Percentiles rank a stretch among this genome's conserved stretches.
These are phyloP conservation scores for Rutstroemia sp. DNA, from an alignment of 2,329 filamentous ascomycete species.

Conservation along the genomic window DNA sequence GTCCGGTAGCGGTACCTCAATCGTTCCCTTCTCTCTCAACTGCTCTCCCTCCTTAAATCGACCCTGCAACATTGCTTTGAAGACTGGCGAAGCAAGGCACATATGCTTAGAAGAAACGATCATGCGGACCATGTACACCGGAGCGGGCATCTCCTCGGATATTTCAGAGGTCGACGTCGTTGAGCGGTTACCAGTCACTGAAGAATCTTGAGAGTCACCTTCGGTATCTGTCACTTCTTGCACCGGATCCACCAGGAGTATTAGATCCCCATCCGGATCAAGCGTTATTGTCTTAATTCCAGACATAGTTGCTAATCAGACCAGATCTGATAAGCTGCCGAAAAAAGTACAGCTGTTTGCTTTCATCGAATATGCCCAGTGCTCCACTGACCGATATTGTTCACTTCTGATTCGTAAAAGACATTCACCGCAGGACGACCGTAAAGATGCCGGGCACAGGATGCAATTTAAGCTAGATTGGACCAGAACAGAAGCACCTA, in stretches of 20 bases:
- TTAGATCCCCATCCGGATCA: background rate
- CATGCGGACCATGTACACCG: background rate
- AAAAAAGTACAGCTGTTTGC: background rate
- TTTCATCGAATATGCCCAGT: too few species aligned
- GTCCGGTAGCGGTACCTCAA: background rate
- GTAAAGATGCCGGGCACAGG: too few species aligned
- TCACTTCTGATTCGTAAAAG: too few species aligned
- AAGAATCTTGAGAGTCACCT: background rate
- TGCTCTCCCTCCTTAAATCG: background rate
- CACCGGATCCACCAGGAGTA: background rate
- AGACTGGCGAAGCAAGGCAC: background rate
- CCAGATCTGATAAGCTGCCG: background rate
- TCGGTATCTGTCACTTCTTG: background rate
- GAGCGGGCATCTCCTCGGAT: background rate
- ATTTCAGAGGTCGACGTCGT: too few species aligned
- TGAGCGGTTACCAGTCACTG: too few species aligned
- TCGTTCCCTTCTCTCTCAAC: background rate
- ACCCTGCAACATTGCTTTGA: background rate
- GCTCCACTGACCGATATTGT: too few species aligned
- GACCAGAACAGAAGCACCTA: too few species aligned
- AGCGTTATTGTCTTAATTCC: background rate
- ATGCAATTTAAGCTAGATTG: too few species aligned
- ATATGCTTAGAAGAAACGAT: background rate
- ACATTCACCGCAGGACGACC: too few species aligned
- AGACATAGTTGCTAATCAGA: background rate